phyloP scores from a whole-genome alignment of 805 yeast genomes.

The Ogataea angusta region DNA sequence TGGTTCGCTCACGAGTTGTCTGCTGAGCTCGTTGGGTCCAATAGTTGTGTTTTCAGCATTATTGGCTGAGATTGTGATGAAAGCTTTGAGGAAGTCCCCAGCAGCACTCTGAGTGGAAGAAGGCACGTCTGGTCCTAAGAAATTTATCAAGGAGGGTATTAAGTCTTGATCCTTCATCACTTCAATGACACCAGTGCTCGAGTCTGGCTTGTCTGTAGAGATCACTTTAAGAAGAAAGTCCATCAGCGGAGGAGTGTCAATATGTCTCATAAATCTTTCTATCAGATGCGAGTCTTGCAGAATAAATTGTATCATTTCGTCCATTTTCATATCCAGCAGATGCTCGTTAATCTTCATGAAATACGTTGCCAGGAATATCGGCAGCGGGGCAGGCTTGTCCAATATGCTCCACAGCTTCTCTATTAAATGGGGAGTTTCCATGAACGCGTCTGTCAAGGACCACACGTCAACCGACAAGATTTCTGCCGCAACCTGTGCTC shows the following conservation, averaged over 20 bases:
- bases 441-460: slow-evolving; percentile 86
- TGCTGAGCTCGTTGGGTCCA: slow-evolving; percentile 92
- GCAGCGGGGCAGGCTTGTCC: slow-evolving; percentile 62
- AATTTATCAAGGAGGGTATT: slow-evolving; percentile 68
- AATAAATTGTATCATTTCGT: slow-evolving; percentile 71
- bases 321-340: slow-evolving; percentile 82
- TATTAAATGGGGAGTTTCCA: slow-evolving; percentile 67
- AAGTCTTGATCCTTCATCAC: slow-evolving; percentile 68
- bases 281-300: slow-evolving; percentile 67
- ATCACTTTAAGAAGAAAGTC: slow-evolving; percentile 86
- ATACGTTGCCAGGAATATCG: slow-evolving; percentile 77
- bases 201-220: slow-evolving; percentile 88
- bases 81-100: slow-evolving; percentile 91
- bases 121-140: slow-evolving; percentile 62
- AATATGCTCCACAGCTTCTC: slow-evolving; percentile 76
- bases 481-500: slow-evolving; percentile 79
- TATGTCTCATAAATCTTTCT: slow-evolving; percentile 75
- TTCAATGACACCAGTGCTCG: slow-evolving; percentile 83
- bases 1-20: slow-evolving; percentile 79
- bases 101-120: slow-evolving; percentile 87
- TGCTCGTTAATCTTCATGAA: slow-evolving; percentile 92
- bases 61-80: slow-evolving; percentile 90
- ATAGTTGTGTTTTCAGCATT: slow-evolving; percentile 86
- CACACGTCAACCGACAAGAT: slow-evolving; percentile 88
- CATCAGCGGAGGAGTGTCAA: slow-evolving; percentile 92